Percentiles rank a stretch among this genome's conserved stretches.
Conservation (phyloP, 106 monocot genomes). For the Vanilla planifolia region DNA sequence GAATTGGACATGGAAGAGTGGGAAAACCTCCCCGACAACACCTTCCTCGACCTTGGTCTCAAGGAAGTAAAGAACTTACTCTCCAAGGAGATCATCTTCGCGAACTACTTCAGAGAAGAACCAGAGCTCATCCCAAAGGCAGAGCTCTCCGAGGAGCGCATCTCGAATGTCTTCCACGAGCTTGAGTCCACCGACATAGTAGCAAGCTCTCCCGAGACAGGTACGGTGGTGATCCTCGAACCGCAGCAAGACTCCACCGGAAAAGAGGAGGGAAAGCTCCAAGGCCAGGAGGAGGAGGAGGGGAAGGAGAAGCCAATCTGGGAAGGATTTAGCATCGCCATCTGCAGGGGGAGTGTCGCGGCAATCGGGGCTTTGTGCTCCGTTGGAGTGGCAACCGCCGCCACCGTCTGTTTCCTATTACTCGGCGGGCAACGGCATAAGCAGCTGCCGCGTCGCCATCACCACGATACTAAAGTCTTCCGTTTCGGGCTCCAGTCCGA, state of each 20-base stretch:
- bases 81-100: slow-evolving; percentile 33
- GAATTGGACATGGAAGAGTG: slow-evolving; percentile 47
- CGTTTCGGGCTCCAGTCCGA: no score
- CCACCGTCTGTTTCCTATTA: background rate
- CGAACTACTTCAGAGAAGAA: slow-evolving; percentile 11
- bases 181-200: no score
- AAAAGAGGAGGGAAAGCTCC: no score
- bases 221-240: background rate
- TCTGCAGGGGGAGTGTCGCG: slow-evolving; percentile 36
- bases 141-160: background rate
- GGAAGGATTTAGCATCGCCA: slow-evolving; percentile 23
- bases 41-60: slow-evolving; percentile 17
- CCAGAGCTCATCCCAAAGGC: slow-evolving; percentile 1
- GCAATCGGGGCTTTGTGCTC: slow-evolving; percentile 27
- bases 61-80: slow-evolving; percentile 16
- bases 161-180: no score
- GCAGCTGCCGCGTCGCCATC: background rate
- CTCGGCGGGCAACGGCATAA: background rate
- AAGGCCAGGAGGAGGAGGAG: background rate
- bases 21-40: slow-evolving; percentile 45
- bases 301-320: slow-evolving; percentile 6
- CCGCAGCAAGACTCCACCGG: background rate
- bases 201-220: background rate
- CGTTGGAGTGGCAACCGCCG: background rate
- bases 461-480: no score